Base-by-base conservation (phyloP, 2,329 filamentous ascomycete species). In the Parafenestella ontariensis region DNA sequence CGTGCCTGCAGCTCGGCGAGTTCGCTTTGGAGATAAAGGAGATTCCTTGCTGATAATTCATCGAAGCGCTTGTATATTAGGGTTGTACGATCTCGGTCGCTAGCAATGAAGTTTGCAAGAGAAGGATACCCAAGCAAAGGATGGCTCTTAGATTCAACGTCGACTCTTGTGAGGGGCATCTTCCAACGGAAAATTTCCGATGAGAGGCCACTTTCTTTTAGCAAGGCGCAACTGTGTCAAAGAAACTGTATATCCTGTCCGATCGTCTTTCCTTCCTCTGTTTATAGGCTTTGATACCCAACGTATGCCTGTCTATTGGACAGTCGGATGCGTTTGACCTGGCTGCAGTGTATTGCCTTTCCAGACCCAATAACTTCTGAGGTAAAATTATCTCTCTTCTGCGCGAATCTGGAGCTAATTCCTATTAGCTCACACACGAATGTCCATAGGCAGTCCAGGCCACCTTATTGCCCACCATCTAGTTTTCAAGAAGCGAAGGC, bases 341-440 rank as follows among this genome's bases (percentile, higher is more conserved):
- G 88, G 87, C 9, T 95, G 90, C 71, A 89, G 74, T 29, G 89
- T 90, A 1, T 75, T 81, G 26, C 87, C 90, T 0, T 95, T 95
- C 64, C 89, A 91, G 66, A 94, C 91, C 0, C 85, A 87, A 60
- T 88, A 88, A 76, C 79, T 94, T 7, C 79, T 94, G 21, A 94
- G 92, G 84, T 87, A 73, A 73, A 82, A 40, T 6, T 17, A 5
- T 18, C 28, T 8, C 28, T 13, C 6, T 13, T 13, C 11, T 3
- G 6, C 11, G 11, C 11, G 11, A 13, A 7, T 13, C 6, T 10
- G 28, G 3, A 31, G 3, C 11, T 62, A 31, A 31, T 3, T 3
- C 28, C 10, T 31, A 3, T 10, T 13, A 31, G 28, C 6, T 31
- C 28, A 10, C 28, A 31, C 11, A 3, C 7, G 10, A 31, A 31